phyloP scores from a whole-genome alignment of 345 rosid genomes.

The Microthlaspi erraticum region DNA sequence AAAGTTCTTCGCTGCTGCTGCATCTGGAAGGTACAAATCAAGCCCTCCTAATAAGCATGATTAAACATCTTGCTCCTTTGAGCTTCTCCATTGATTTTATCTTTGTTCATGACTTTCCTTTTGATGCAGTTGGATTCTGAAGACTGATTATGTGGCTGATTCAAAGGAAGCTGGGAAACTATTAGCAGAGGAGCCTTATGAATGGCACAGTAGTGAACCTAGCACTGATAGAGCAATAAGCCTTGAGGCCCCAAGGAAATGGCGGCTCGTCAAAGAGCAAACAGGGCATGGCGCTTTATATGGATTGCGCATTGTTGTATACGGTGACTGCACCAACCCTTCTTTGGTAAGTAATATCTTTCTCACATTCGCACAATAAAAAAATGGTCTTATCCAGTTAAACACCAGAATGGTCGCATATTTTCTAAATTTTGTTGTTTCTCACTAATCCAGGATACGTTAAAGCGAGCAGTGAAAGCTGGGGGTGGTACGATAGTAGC shows the following conservation, averaged over 20 bases:
- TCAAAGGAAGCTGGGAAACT: slow-evolving; percentile 75
- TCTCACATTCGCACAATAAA: background rate
- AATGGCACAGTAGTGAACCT: slow-evolving; percentile 77
- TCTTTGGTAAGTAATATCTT: slow-evolving; percentile 67
- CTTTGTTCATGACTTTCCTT: slow-evolving; percentile 19
- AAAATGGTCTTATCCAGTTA: background rate
- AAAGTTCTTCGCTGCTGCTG: slow-evolving; percentile 70
- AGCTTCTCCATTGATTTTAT: slow-evolving; percentile 3
- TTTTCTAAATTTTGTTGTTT: background rate
- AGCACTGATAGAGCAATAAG: slow-evolving; percentile 82
- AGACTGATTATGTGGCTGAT: slow-evolving; percentile 75
- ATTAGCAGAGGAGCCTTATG: slow-evolving; percentile 80
- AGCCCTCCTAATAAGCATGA: background rate
- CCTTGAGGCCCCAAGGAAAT: slow-evolving; percentile 86
- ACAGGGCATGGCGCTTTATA: slow-evolving; percentile 94
- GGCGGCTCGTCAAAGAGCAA: slow-evolving; percentile 80
- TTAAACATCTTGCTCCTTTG: slow-evolving; percentile 8
- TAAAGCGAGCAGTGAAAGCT: slow-evolving; percentile 92
- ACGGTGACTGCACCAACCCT: slow-evolving; percentile 91
- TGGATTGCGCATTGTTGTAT: slow-evolving; percentile 74
- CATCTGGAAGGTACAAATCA: slow-evolving; percentile 57
- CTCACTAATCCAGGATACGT: slow-evolving; percentile 65
- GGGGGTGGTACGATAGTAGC: slow-evolving; percentile 92
- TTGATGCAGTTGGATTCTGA: slow-evolving; percentile 90
- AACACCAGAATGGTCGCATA: background rate